Evolutionary conservation across 257 asterid genomes (phyloP), one percentile per base, ranked within the genome.

Genomic region (Penstemon eatonii): DNA sequence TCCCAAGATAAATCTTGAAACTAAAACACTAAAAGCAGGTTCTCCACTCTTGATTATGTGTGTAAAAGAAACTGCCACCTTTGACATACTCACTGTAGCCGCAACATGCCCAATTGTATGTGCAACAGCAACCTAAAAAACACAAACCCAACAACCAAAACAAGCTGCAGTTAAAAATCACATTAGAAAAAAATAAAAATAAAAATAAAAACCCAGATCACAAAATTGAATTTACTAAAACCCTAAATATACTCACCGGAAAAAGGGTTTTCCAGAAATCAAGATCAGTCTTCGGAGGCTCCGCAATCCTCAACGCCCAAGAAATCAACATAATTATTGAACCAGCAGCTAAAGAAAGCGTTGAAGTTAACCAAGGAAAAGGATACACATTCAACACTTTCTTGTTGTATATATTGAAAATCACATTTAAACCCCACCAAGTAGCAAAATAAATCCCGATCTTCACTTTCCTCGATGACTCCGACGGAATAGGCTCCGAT

Each of bases 41-140:
- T 92, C 97, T 33, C 96, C 91, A 73, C 97, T 92, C 83, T 92
- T 92, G 87, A 92, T 92, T 67, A 92, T 92, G 73, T 92, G 97
- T 8, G 98, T 92, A 73, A 92, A 92, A 4, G 98, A 92, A 64
- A 92, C 98, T 3, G 98, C 98, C 76, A 92, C 98, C 85, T 92
- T 92, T 39, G 98, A 92, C 98, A 92, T 92, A 69, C 98, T 92
- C 67, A 92, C 97, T 3, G 97, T 92, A 57, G 98, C 98, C 10
- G 98, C 98, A 25, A 92, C 98, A 76, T 92, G 98, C 76, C 98
- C 98, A 84, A 92, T 92, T 71, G 97, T 92, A 73, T 92, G 98
- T 12, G 98, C 98, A 67, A 92, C 84, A 47, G 98, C 97, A 75
- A 92, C 98, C 97, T 90, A 76, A 78, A 25, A 25, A 25, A 25